Base-by-base conservation (phyloP, 306 rosid genomes). In the Malus asiatica region DNA sequence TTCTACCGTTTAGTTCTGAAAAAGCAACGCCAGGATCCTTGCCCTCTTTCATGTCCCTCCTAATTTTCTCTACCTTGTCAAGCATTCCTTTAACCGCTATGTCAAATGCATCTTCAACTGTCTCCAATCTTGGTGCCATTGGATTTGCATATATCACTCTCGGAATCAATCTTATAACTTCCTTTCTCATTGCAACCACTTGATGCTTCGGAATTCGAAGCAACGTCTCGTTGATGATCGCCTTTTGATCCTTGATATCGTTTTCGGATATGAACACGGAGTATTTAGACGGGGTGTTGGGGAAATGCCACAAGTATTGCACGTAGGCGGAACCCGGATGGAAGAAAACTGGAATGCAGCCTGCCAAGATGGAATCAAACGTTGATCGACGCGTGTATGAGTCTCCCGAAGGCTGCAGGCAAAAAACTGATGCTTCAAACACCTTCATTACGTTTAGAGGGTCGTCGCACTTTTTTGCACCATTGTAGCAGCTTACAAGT, bases 311-410 rank as follows among this genome's bases (percentile, higher is more conserved):
- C 35, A 83, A 29, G 70, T 89, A 89, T 64, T 89, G 91, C 4
- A 42, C 42, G 66, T 87, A 89, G 42, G 93, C 88, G 23, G 93
- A 89, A 15, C 40, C n/a, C 30, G 83, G 78, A 73, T 80, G 78
- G 71, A 89, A 89, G 78, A 89, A 89, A 38, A 87, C 90, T 0
- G 91, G 90, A 79, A 89, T 81, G 35, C 91, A 89, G 19, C 90
- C 91, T 0, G 86, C 89, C 45, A 87, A 52, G 69, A 87, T 89
- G 15, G 94, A 84, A 61, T 86, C 92, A 52, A 88, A 88, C 2
- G 81, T 86, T 64, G 92, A 84, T 71, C 86, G 72, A 22, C 88
- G 85, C 0, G 90, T 88, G 78, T 13, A 88, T 11, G 92, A 86
- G 79, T 88, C 92, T 18, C 90, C 87, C 1, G 87, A 76, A 30